phyloP scores from a whole-genome alignment of 1,139 yeast genomes.

The Protomyces pachydermus region DNA sequence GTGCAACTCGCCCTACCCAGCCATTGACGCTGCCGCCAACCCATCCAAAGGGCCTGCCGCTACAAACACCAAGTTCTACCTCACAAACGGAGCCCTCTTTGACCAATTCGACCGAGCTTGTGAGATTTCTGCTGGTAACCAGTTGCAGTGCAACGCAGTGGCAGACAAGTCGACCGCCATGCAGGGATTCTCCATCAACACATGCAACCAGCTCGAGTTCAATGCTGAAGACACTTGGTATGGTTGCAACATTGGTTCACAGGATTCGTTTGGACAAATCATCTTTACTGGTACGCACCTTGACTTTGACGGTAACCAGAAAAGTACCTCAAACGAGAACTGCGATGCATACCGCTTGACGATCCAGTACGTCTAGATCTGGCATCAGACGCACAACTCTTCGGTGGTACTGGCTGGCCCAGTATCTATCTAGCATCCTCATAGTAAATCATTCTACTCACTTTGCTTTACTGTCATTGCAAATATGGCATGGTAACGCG shows the following conservation, averaged over 20 bases:
- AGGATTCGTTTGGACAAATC: background rate
- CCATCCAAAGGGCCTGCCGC: background rate
- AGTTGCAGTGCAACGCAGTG: background rate
- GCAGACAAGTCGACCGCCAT: background rate
- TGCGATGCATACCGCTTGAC: background rate
- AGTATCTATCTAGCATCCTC: no score
- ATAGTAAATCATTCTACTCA: no score
- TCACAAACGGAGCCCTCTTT: background rate
- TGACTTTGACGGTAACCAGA: background rate
- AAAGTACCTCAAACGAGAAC: background rate
- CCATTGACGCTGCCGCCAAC: background rate
- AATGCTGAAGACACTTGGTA: background rate
- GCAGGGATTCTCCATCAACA: background rate
- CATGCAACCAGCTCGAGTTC: background rate
- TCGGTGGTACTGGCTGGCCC: no score
- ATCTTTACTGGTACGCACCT: background rate
- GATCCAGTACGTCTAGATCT: background rate
- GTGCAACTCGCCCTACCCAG: constrained; percentile 3
- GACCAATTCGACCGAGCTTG: background rate
- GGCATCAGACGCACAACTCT: no score
- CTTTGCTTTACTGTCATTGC: no score
- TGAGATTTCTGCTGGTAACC: background rate
- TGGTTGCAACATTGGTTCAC: background rate
- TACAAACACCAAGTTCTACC: background rate
- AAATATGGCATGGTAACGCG: no score